Conservation (phyloP, 1,139 yeast species). For the Wickerhamiella infanticola region DNA sequence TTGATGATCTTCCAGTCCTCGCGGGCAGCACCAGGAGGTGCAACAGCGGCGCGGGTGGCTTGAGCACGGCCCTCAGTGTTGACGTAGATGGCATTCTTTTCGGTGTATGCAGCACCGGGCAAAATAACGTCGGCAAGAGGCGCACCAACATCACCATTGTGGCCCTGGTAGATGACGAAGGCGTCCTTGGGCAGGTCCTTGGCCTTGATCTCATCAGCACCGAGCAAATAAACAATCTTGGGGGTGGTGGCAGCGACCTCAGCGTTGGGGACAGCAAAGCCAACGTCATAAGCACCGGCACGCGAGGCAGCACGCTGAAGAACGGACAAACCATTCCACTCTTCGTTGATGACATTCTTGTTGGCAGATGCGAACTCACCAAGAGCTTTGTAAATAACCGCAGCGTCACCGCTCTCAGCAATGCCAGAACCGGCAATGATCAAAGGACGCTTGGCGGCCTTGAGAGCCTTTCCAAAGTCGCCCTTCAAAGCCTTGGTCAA, state of each 20-base stretch:
- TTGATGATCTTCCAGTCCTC: conserved; percentile 86
- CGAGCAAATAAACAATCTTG: conserved; percentile 64
- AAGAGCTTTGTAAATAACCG: conserved; percentile 44
- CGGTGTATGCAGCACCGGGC: conserved; percentile 85
- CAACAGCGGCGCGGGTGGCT: conserved; percentile 72
- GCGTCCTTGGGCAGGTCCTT: conserved; percentile 69
- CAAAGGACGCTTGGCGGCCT: conserved; percentile 56
- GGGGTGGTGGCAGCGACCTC: conserved; percentile 41
- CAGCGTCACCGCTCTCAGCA: conserved; percentile 51
- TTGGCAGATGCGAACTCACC: conserved; percentile 49
- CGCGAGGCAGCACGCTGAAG: conserved; percentile 81
- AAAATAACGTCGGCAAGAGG: conserved; percentile 75
- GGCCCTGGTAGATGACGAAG: conserved; percentile 82
- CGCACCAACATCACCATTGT: conserved; percentile 85
- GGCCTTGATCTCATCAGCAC: conserved; percentile 67
- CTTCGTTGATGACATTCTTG: conserved; percentile 47
- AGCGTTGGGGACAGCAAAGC: conserved; percentile 44
- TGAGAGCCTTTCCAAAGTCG: conserved; percentile 51
- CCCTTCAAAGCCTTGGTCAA: conserved; percentile 51
- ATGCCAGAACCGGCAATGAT: conserved; percentile 76
- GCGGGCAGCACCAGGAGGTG: conserved; percentile 84
- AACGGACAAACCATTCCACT: conserved; percentile 73
- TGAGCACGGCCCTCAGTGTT: conserved; percentile 88
- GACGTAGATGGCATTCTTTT: conserved; percentile 74
- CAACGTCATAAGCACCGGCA: conserved; percentile 74